Conservation (phyloP, 1,284 basidiomycete genomes). For the Termitomyces sp. region DNA sequence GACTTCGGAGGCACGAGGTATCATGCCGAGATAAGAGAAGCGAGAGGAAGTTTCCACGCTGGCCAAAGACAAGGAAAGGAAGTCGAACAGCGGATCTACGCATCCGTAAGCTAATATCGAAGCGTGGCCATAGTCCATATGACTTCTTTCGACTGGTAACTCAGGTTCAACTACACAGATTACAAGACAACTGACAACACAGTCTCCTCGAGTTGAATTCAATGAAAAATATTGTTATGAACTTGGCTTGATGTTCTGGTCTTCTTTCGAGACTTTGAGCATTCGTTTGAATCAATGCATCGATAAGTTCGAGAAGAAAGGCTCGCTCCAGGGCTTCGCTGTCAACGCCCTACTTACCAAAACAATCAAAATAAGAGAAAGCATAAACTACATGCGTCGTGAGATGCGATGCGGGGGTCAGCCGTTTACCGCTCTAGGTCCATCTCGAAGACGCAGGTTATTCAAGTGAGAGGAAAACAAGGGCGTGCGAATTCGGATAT, state of each 20-base stretch:
- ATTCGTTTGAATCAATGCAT: background rate
- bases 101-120: background rate
- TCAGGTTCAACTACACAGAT: background rate
- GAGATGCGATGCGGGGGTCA: background rate
- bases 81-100: constrained; percentile 4
- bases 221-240: background rate
- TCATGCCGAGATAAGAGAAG: constrained; percentile 3
- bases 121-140: background rate
- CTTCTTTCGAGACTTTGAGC: background rate
- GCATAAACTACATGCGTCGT: background rate
- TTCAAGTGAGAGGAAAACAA: background rate
- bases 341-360: background rate
- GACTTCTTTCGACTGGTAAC: background rate
- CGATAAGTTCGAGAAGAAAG: background rate
- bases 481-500: background rate
- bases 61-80: constrained; percentile 9
- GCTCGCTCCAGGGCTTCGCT: background rate
- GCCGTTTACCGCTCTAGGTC: background rate
- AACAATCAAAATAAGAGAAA: background rate
- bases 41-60: constrained; percentile 9
- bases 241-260: background rate
- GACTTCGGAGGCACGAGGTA: constrained; percentile 6
- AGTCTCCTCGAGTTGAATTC: background rate
- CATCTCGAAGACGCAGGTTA: background rate
- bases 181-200: background rate